A percentile compares a stretch with the other conserved stretches of the same genome.
phyloP scores from a whole-genome alignment of 345 rosid genomes.

The Pistacia atlantica region DNA sequence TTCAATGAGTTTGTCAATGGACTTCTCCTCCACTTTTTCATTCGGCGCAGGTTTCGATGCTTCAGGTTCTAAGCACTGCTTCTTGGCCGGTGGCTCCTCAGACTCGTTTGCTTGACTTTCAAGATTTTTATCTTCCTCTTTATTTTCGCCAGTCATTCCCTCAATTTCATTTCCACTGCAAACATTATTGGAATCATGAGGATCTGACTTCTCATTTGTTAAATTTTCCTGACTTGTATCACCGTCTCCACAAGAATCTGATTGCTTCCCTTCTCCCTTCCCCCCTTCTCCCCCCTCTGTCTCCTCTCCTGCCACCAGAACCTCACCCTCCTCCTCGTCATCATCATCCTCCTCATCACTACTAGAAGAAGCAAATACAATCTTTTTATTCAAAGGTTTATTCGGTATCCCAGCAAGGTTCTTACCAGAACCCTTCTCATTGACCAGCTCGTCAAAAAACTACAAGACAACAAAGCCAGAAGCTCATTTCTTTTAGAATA shows the following conservation, averaged over 20 bases:
- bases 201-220: constrained; percentile 32
- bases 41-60: constrained; percentile 31
- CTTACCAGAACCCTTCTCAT: constrained; percentile 43
- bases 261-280: constrained; percentile 30
- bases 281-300: constrained; percentile 33
- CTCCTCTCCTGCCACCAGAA: constrained; percentile 28
- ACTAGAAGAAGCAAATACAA: constrained; percentile 62
- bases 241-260: constrained; percentile 21
- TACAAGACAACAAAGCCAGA: constrained; percentile 24
- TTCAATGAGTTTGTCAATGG: constrained; percentile 90
- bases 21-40: constrained; percentile 53
- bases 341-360: constrained; percentile 49
- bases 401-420: constrained; percentile 38
- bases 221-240: constrained; percentile 32
- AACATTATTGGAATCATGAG: constrained; percentile 27
- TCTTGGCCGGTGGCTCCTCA: constrained; percentile 68
- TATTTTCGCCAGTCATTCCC: constrained; percentile 27
- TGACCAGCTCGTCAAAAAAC: constrained; percentile 84
- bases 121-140: constrained; percentile 31
- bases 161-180: constrained; percentile 29
- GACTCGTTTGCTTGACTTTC: constrained; percentile 37
- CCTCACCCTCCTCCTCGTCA: constrained; percentile 28
- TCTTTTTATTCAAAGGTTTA: constrained; percentile 77
- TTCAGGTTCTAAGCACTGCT: constrained; percentile 53
- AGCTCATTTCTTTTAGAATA: not conserved